Percentiles rank a stretch among this genome's conserved stretches.
Conservation (phyloP, 73 alveolate species). For the Paramecium sonneborni region DNA sequence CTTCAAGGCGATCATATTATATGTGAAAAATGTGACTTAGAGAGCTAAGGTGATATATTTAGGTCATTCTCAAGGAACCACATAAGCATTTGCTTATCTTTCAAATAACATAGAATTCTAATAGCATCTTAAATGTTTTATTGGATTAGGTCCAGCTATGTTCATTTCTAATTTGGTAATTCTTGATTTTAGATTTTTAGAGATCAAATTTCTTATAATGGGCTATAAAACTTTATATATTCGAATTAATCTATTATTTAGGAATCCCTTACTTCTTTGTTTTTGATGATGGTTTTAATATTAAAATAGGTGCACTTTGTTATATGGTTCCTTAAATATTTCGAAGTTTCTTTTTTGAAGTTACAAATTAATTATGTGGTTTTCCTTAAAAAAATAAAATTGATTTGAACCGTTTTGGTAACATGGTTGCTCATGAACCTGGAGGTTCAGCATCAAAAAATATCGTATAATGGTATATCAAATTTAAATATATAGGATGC, state of each 20-base stretch:
- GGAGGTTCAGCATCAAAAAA: slow-evolving; percentile 42
- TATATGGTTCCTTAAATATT: slow-evolving; percentile 39
- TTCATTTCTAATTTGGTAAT: slow-evolving; percentile 19
- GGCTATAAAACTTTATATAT: background rate
- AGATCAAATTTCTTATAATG: background rate
- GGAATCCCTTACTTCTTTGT: slow-evolving; percentile 50
- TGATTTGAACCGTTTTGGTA: slow-evolving; percentile 70
- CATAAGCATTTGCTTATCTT: slow-evolving; percentile 34
- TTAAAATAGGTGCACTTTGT: slow-evolving; percentile 62
- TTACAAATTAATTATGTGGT: slow-evolving; percentile 70
- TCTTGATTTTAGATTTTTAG: background rate
- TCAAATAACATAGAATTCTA: slow-evolving; percentile 9
- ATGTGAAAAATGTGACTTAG: background rate
- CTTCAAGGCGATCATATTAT: background rate
- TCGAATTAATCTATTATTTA: slow-evolving; percentile 8
- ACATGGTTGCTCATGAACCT: slow-evolving; percentile 75
- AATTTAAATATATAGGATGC: slow-evolving; percentile 75
- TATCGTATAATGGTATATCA: slow-evolving; percentile 55
- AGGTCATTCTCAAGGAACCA: slow-evolving; percentile 44
- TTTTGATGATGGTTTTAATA: slow-evolving; percentile 57
- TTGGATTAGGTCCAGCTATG: slow-evolving; percentile 54
- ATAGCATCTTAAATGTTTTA: slow-evolving; percentile 34
- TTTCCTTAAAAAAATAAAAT: slow-evolving; percentile 68
- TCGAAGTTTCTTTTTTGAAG: slow-evolving; percentile 65
- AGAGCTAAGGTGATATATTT: slow-evolving; percentile 23